Conservation (phyloP, 1,284 basidiomycete genomes). For the Ganoderma sinense region DNA sequence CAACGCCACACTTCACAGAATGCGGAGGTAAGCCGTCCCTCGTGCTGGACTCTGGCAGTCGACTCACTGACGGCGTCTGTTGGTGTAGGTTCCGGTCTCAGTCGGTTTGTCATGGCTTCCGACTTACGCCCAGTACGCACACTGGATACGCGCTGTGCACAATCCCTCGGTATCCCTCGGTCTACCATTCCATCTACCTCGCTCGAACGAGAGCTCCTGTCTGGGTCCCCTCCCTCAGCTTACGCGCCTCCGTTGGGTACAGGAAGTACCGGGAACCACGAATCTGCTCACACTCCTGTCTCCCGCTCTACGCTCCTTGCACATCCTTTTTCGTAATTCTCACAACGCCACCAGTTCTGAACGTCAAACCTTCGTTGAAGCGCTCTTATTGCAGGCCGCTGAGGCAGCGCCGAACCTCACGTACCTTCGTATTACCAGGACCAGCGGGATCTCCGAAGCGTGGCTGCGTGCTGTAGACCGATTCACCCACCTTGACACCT, state of each 20-base stretch:
- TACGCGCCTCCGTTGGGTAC: conserved; percentile 7
- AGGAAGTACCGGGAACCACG: conserved; percentile 7
- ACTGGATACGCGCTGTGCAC: neutral
- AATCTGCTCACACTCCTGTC: conserved; percentile 5
- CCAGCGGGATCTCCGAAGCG: conserved; percentile 7
- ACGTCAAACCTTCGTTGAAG: conserved; percentile 3
- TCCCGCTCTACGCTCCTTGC: neutral
- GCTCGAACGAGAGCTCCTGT: no score
- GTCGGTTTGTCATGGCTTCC: neutral
- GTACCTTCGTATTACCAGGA: conserved; percentile 16
- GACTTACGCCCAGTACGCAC: neutral
- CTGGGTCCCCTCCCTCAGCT: neutral
- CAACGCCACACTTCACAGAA: neutral
- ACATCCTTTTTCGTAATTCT: conserved; percentile 8
- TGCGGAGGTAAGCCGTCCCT: neutral
- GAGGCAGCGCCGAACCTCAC: neutral
- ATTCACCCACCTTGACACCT: conserved; percentile 1
- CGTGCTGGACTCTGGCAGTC: neutral
- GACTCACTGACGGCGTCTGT: no score
- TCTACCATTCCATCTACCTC: neutral
- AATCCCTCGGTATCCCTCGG: neutral
- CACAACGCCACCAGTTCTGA: neutral
- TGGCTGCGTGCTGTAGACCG: conserved; percentile 7
- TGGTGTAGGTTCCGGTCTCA: conserved; percentile 1
- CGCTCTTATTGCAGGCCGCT: neutral